phyloP scores from a whole-genome alignment of 768 basidiomycete genomes.

The Boletellus emodensis region DNA sequence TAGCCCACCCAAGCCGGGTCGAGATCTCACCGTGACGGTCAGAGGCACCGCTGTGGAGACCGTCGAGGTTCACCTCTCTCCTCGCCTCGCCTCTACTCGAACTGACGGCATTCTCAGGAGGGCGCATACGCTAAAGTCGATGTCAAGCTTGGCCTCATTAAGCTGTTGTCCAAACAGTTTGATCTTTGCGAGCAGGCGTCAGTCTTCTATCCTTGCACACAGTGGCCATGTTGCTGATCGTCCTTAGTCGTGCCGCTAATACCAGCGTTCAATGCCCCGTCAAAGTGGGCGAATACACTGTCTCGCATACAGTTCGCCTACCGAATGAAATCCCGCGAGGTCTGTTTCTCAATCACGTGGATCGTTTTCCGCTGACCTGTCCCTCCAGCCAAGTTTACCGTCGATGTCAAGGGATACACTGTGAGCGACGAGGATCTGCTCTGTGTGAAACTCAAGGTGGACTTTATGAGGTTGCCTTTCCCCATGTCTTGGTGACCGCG shows the following conservation, averaged over 20 bases:
- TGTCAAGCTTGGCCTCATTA: slow-evolving; percentile 93
- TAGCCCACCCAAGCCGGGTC: slow-evolving; percentile 85
- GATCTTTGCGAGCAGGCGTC: slow-evolving; percentile 95
- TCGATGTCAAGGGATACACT: slow-evolving; percentile 68
- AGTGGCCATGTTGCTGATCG: not conserved
- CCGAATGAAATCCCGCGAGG: slow-evolving; percentile 91
- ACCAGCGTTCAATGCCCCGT: slow-evolving; percentile 83
- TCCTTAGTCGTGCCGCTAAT: slow-evolving; percentile 64
- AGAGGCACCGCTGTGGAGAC: slow-evolving; percentile 50
- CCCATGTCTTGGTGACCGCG: slow-evolving; percentile 23
- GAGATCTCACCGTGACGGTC: slow-evolving; percentile 84
- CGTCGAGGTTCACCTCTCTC: slow-evolving; percentile 55
- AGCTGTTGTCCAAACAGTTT: slow-evolving; percentile 77
- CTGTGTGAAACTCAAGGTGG: slow-evolving; percentile 75
- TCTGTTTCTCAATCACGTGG: slow-evolving; percentile 22
- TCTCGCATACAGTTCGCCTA: slow-evolving; percentile 78
- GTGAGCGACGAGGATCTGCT: slow-evolving; percentile 68
- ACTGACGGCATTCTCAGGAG: slow-evolving; percentile 49
- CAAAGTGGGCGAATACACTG: slow-evolving; percentile 59
- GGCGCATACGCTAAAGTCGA: slow-evolving; percentile 87
- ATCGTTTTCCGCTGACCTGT: slow-evolving; percentile 2
- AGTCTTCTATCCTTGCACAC: slow-evolving; percentile 31
- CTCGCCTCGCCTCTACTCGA: not conserved
- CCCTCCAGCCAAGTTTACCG: slow-evolving; percentile 72
- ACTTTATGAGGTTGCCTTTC: slow-evolving; percentile 57